Evolutionary conservation across 139 green algal species (phyloP).

Genomic region (Pleodorina starrii): DNA sequence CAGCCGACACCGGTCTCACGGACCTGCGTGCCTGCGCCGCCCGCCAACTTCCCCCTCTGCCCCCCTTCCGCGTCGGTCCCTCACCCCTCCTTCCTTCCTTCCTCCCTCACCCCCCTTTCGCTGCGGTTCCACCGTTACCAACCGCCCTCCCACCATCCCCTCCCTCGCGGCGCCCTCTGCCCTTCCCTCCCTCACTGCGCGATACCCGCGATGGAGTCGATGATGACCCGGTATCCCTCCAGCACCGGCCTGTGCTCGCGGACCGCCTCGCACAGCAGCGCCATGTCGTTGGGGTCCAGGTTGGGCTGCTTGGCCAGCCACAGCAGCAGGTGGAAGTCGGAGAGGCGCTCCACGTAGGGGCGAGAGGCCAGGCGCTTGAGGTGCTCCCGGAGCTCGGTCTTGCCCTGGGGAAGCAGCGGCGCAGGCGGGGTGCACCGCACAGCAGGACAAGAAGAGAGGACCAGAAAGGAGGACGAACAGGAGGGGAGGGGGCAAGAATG

Average conservation of each 20-base stretch:
- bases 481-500: too few species aligned
- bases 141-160: background rate
- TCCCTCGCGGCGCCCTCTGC: too few species aligned
- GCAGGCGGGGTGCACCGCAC: too few species aligned
- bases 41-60: too few species aligned
- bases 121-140: too few species aligned
- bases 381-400: conserved; percentile 86
- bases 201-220: conserved; percentile 88
- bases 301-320: conserved; percentile 91
- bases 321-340: conserved; percentile 97
- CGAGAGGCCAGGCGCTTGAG: conserved; percentile 58
- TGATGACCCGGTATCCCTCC: conserved; percentile 93
- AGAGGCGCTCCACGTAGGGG: conserved; percentile 80
- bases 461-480: too few species aligned
- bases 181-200: background rate
- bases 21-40: too few species aligned
- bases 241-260: conserved; percentile 68
- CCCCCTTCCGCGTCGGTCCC: too few species aligned
- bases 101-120: too few species aligned
- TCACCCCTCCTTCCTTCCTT: too few species aligned
- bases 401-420: conserved; percentile 45
- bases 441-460: too few species aligned
- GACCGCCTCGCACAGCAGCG: conserved; percentile 81
- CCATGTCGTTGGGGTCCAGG: conserved; percentile 87
- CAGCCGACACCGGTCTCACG: too few species aligned